These are phyloP conservation scores for Narthecium ossifragum DNA, from an alignment of 106 monocot genomes.

Conservation along the genomic window DNA sequence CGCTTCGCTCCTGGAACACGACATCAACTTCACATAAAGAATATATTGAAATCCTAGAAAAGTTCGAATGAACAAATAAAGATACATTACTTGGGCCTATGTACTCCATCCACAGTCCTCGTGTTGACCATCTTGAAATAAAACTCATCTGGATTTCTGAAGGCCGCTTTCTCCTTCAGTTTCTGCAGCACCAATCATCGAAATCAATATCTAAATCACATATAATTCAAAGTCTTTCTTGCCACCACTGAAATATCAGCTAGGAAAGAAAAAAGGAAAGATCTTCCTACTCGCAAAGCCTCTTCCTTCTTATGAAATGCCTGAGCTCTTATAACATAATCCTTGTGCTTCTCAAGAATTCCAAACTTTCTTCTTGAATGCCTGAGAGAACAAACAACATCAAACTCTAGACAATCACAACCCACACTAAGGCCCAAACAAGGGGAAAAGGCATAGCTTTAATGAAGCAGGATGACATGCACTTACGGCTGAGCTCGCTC, in stretches of 20 bases:
- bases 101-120: conserved; percentile 60
- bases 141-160: conserved; percentile 91
- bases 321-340: conserved; percentile 74
- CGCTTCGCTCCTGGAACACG: conserved; percentile 50
- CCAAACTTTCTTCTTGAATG: conserved; percentile 77
- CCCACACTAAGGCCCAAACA: not conserved
- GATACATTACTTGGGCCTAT: conserved; percentile 44
- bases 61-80: not conserved
- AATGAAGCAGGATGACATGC: not conserved
- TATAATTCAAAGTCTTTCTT: not conserved
- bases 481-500: conserved; percentile 94
- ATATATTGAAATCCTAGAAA: not conserved
- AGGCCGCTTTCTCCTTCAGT: conserved; percentile 78
- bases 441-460: not conserved
- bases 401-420: not conserved
- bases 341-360: conserved; percentile 97
- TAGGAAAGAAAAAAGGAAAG: not conserved
- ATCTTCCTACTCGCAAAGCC: conserved; percentile 37
- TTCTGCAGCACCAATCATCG: conserved; percentile 30
- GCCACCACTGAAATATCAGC: too few species aligned
- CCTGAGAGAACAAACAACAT: conserved; percentile 21
- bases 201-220: not conserved
- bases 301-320: conserved; percentile 81
- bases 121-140: conserved; percentile 93
- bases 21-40: not conserved